Conservation (phyloP, 140 eudicot genomes). For the Ambrosia hybrid region DNA sequence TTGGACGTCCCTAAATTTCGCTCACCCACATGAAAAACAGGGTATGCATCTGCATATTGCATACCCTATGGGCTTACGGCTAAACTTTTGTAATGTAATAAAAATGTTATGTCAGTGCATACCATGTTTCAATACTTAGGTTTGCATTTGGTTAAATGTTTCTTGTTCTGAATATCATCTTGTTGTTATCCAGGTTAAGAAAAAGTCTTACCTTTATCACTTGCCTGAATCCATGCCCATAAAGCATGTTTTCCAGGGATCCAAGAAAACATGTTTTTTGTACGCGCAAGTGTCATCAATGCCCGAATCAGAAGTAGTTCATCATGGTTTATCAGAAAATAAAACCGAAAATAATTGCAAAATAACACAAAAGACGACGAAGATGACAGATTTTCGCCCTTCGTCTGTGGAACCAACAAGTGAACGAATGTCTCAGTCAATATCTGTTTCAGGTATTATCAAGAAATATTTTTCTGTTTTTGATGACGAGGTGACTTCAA, state of each 20-base stretch:
- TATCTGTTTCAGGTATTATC: slow-evolving; percentile 72
- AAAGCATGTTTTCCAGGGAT: slow-evolving; percentile 51
- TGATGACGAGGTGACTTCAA: slow-evolving; percentile 59
- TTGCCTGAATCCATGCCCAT: slow-evolving; percentile 62
- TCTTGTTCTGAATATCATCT: background rate
- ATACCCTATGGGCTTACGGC: too few relatives aligned
- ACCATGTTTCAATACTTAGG: too few relatives aligned
- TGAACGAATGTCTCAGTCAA: slow-evolving; percentile 33
- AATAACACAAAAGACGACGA: slow-evolving; percentile 25
- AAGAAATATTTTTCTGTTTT: slow-evolving; percentile 54
- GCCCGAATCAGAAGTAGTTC: slow-evolving; percentile 23
- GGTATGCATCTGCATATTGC: too few relatives aligned
- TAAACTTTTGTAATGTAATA: too few relatives aligned
- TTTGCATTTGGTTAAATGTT: background rate
- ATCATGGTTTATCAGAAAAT: slow-evolving; percentile 7
- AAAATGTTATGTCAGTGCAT: too few relatives aligned
- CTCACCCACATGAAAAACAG: too few relatives aligned
- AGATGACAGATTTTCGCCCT: slow-evolving; percentile 8
- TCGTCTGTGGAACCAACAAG: slow-evolving; percentile 17
- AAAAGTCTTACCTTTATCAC: slow-evolving; percentile 50
- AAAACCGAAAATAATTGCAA: slow-evolving; percentile 4
- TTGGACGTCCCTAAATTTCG: too few relatives aligned
- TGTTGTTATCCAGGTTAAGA: slow-evolving; percentile 53
- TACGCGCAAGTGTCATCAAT: slow-evolving; percentile 31
- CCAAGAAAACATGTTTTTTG: slow-evolving; percentile 45